phyloP scores from a whole-genome alignment of 768 basidiomycete genomes.

The Tremella fuciformis region DNA sequence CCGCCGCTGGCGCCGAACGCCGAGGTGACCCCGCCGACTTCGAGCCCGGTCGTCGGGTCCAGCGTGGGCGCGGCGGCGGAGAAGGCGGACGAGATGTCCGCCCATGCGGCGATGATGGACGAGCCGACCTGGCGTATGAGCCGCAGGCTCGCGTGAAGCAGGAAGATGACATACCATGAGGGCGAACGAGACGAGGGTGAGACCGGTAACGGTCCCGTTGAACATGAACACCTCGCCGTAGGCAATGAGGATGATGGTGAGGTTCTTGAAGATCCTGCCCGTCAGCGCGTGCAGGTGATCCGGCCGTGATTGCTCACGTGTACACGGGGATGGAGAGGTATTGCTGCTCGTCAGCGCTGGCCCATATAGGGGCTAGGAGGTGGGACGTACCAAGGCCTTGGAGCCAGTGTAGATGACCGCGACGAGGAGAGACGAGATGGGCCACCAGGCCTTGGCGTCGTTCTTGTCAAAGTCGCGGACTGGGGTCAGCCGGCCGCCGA shows the following conservation, averaged over 20 bases:
- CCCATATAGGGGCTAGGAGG: not conserved
- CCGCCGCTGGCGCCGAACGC: slow-evolving; percentile 56
- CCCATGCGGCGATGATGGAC: slow-evolving; percentile 91
- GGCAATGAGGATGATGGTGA: slow-evolving; percentile 97
- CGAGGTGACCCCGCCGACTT: slow-evolving; percentile 59
- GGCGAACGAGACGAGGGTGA: slow-evolving; percentile 83
- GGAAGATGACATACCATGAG: slow-evolving; percentile 66
- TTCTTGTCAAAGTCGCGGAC: slow-evolving; percentile 74
- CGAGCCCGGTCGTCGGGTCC: slow-evolving; percentile 44
- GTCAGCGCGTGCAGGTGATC: not conserved
- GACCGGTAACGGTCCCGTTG: slow-evolving; percentile 76
- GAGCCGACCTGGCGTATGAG: slow-evolving; percentile 60
- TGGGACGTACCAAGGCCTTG: slow-evolving; percentile 80
- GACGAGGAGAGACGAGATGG: slow-evolving; percentile 87
- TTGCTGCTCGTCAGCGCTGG: slow-evolving; percentile 63
- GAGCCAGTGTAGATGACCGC: slow-evolving; percentile 96
- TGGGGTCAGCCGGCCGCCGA: slow-evolving; percentile 5
- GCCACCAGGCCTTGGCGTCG: slow-evolving; percentile 91
- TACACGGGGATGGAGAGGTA: slow-evolving; percentile 92
- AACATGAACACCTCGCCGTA: slow-evolving; percentile 99
- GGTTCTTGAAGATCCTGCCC: slow-evolving; percentile 72
- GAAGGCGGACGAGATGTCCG: slow-evolving; percentile 64
- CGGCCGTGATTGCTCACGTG: slow-evolving; percentile 61
- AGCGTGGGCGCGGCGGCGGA: slow-evolving; percentile 21
- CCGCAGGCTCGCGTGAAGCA: not conserved